Evolutionary conservation across 306 rosid genomes (phyloP).

Genomic region (Dryas alaskensis): DNA sequence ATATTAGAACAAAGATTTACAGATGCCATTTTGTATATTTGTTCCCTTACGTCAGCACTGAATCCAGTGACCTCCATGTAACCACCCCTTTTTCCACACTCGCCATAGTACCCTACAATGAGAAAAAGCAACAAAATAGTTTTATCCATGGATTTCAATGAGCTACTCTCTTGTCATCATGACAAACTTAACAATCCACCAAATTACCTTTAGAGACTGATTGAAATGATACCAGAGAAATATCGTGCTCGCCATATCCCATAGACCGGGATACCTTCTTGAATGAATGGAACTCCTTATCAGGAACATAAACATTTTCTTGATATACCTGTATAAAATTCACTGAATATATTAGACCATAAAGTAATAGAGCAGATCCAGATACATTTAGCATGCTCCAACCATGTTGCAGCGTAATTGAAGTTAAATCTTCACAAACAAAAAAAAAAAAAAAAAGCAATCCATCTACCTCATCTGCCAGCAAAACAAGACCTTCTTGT

Average conservation of each 20-base stretch:
- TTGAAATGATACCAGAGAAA: constrained; percentile 75
- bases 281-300: constrained; percentile 79
- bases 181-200: constrained; percentile 4
- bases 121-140: constrained; percentile 10
- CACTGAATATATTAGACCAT: neutral
- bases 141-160: neutral
- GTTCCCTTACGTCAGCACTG: constrained; percentile 73
- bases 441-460: neutral
- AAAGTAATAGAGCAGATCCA: neutral
- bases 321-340: constrained; percentile 67
- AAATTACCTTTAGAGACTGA: constrained; percentile 84
- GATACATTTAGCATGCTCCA: neutral
- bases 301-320: constrained; percentile 77
- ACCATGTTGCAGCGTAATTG: neutral
- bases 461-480: constrained; percentile 87
- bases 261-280: constrained; percentile 76
- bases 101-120: constrained; percentile 72
- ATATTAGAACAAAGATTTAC: constrained; percentile 92
- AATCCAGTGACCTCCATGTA: constrained; percentile 94
- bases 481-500: constrained; percentile 83
- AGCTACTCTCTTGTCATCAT: neutral
- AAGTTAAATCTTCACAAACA: neutral
- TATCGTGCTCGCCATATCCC: constrained; percentile 76
- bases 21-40: constrained; percentile 80
- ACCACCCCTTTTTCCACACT: constrained; percentile 95